A percentile compares a stretch with the other conserved stretches of the same genome.
These are phyloP conservation scores for Vigna radiata DNA, from an alignment of 306 rosid genomes.

Conservation along the genomic window DNA sequence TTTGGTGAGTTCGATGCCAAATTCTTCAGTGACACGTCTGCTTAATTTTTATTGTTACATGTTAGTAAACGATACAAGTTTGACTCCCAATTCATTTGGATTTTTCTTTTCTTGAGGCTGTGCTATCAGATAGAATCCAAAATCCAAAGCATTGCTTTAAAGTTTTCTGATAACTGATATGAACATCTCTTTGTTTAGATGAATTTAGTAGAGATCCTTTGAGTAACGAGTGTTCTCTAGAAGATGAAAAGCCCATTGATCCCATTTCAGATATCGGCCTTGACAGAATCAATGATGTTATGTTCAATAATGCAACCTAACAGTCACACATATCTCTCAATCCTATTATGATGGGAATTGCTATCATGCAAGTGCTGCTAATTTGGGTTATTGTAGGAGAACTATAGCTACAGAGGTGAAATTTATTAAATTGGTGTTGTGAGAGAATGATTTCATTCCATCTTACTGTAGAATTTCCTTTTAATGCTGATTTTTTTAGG, in stretches of 20 bases:
- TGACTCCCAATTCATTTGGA: background rate
- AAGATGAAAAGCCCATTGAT: constrained; percentile 72
- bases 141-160: constrained; percentile 2
- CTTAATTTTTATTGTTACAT: constrained; percentile 23
- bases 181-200: constrained; percentile 56
- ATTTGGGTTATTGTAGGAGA: background rate
- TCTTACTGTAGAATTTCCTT: background rate
- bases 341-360: constrained; percentile 1
- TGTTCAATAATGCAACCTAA: constrained; percentile 60
- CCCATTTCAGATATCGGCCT: constrained; percentile 79
- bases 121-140: background rate
- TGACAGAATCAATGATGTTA: constrained; percentile 63
- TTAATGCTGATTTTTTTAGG: background rate
- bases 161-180: constrained; percentile 29
- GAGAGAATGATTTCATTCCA: constrained; percentile 27
- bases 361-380: background rate
- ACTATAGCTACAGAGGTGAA: constrained; percentile 29
- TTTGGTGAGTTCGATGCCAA: constrained; percentile 64
- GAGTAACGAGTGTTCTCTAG: constrained; percentile 38
- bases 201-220: constrained; percentile 82
- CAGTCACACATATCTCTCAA: constrained; percentile 1
- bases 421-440: constrained; percentile 16
- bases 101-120: background rate
- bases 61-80: background rate
- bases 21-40: background rate